Percentiles rank a stretch among this genome's conserved stretches.
Evolutionary conservation across 768 basidiomycete genomes (phyloP).

Genomic region (Tulasnella sp.): DNA sequence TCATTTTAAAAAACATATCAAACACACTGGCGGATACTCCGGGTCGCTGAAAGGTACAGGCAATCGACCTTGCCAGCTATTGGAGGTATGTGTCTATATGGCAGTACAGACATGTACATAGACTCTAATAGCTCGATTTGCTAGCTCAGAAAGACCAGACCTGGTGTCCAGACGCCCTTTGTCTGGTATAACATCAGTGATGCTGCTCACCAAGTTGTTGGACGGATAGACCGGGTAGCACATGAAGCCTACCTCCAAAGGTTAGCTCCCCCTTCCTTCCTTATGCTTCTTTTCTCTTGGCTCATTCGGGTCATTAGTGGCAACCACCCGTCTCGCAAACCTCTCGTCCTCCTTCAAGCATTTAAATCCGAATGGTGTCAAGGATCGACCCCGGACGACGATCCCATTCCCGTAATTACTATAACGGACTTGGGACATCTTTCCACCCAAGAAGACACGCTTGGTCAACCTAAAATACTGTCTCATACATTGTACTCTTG

Average conservation of each 20-base stretch:
- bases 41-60: background rate
- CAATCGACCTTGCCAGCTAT: slow-evolving; percentile 7
- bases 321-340: background rate
- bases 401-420: background rate
- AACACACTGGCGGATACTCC: background rate
- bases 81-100: background rate
- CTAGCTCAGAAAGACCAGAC: background rate
- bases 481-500: background rate
- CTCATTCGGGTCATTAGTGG: background rate
- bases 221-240: background rate
- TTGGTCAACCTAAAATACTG: background rate
- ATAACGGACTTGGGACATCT: background rate
- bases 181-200: slow-evolving; percentile 1
- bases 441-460: background rate
- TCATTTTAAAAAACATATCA: background rate
- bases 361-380: background rate
- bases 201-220: background rate
- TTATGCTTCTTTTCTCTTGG: background rate
- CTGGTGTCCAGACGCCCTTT: background rate
- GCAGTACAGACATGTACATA: too few species aligned
- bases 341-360: background rate
- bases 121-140: background rate
- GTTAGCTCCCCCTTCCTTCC: background rate
- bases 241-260: background rate
- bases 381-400: background rate